Percentiles rank a stretch among this genome's conserved stretches.
Conservation (phyloP, 768 basidiomycete genomes). For the Pulveroboletus sp. region DNA sequence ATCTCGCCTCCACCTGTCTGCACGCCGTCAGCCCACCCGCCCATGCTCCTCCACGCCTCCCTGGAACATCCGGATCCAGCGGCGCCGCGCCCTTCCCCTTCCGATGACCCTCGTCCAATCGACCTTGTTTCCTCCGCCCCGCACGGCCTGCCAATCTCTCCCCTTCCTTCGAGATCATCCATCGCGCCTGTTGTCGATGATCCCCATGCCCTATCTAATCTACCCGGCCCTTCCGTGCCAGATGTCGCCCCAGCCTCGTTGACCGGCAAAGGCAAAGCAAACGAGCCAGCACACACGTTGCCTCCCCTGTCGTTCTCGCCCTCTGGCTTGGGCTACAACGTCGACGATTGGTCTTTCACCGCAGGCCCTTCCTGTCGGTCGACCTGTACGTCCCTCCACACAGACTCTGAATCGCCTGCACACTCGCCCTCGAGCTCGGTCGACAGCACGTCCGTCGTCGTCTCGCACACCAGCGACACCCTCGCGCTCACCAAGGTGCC, state of each 20-base stretch:
- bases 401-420: slow-evolving; percentile 23
- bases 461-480: slow-evolving; percentile 7
- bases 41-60: slow-evolving; percentile 11
- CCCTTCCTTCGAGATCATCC: slow-evolving; percentile 11
- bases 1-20: slow-evolving; percentile 1
- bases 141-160: slow-evolving; percentile 14
- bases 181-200: slow-evolving; percentile 2
- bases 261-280: slow-evolving; percentile 53
- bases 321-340: slow-evolving; percentile 45
- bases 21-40: slow-evolving; percentile 10
- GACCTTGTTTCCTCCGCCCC: background rate
- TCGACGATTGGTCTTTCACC: slow-evolving; percentile 36
- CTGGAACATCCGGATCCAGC: slow-evolving; percentile 14
- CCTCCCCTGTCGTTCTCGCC: slow-evolving; percentile 63
- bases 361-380: slow-evolving; percentile 33
- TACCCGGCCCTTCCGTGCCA: slow-evolving; percentile 17
- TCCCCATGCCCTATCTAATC: slow-evolving; percentile 24
- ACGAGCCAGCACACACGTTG: slow-evolving; percentile 51
- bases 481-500: slow-evolving; percentile 30
- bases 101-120: background rate
- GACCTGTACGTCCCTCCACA: slow-evolving; percentile 38
- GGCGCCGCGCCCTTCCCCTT: background rate
- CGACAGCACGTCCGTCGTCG: slow-evolving; percentile 7
- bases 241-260: slow-evolving; percentile 25
- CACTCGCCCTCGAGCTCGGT: slow-evolving; percentile 14